A percentile compares a stretch with the other conserved stretches of the same genome.
These are phyloP conservation scores for Auricularia sp. DNA, from an alignment of 768 basidiomycete species.

Conservation along the genomic window DNA sequence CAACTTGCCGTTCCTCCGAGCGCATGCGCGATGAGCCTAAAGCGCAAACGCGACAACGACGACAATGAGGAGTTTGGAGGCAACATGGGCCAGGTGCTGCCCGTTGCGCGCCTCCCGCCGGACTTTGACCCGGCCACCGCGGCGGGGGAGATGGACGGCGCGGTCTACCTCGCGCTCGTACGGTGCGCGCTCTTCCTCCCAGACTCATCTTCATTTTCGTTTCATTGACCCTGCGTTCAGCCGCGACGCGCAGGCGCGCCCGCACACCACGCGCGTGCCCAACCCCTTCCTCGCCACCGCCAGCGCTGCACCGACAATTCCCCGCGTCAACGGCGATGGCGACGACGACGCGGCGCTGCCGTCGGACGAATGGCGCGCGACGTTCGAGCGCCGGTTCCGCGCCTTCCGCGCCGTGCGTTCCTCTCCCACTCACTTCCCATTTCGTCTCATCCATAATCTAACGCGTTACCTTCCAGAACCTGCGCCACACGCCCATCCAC, in stretches of 20 bases:
- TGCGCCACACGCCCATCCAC: constrained; percentile 49
- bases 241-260: constrained; percentile 59
- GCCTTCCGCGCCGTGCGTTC: constrained; percentile 55
- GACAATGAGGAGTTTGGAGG: constrained; percentile 23
- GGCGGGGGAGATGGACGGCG: constrained; percentile 38
- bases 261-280: constrained; percentile 49
- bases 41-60: constrained; percentile 46
- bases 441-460: too few species aligned
- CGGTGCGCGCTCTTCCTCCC: constrained; percentile 34
- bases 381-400: constrained; percentile 48
- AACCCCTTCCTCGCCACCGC: constrained; percentile 67
- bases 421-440: neutral
- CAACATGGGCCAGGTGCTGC: constrained; percentile 31
- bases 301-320: constrained; percentile 10
- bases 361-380: constrained; percentile 53
- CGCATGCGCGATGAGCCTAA: constrained; percentile 16
- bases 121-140: constrained; percentile 53
- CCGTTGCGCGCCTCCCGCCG: constrained; percentile 69
- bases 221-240: too few species aligned
- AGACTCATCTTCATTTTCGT: too few species aligned
- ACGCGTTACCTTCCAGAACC: too few species aligned
- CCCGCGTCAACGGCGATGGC: constrained; percentile 14
- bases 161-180: constrained; percentile 76
- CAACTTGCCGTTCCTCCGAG: too few species aligned
- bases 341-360: constrained; percentile 33